Percentiles rank a stretch among this genome's conserved stretches.
Evolutionary conservation across 306 rosid genomes (phyloP).

Genomic region (Corylus americana): DNA sequence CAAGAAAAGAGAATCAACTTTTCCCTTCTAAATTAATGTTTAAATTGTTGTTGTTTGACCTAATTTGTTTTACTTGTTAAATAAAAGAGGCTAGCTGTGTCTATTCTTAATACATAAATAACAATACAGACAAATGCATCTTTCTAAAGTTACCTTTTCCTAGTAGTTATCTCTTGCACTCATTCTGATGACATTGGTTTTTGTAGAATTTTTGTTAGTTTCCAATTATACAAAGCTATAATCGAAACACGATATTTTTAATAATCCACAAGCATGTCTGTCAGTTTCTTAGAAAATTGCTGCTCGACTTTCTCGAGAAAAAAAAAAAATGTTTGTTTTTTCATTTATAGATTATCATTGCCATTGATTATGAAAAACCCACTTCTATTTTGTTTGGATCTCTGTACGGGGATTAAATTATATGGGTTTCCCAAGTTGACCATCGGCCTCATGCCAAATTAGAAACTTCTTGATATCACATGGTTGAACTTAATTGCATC

Average conservation of each 20-base stretch:
- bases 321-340: slow-evolving; percentile 14
- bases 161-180: slow-evolving; percentile 32
- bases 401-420: slow-evolving; percentile 13
- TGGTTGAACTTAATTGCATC: background rate
- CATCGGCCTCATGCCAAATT: slow-evolving; percentile 34
- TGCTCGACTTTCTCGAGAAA: slow-evolving; percentile 34
- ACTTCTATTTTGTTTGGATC: slow-evolving; percentile 46
- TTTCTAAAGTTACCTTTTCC: slow-evolving; percentile 31
- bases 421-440: slow-evolving; percentile 31
- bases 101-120: slow-evolving; percentile 3
- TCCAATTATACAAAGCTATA: slow-evolving; percentile 30
- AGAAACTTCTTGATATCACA: slow-evolving; percentile 40
- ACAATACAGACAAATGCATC: slow-evolving; percentile 34
- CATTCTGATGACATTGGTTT: slow-evolving; percentile 26
- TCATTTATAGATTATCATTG: slow-evolving; percentile 14
- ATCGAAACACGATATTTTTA: slow-evolving; percentile 20
- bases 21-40: background rate
- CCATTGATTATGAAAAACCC: slow-evolving; percentile 28
- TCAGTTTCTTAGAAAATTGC: slow-evolving; percentile 45
- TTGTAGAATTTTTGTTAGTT: slow-evolving; percentile 46
- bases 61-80: background rate
- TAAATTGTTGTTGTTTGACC: slow-evolving; percentile 25
- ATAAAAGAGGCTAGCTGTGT: background rate
- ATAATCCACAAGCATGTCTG: slow-evolving; percentile 70
- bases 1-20: background rate